These are phyloP conservation scores for Didymella arachidicola DNA, from an alignment of 2,329 filamentous ascomycete species.

Conservation along the genomic window DNA sequence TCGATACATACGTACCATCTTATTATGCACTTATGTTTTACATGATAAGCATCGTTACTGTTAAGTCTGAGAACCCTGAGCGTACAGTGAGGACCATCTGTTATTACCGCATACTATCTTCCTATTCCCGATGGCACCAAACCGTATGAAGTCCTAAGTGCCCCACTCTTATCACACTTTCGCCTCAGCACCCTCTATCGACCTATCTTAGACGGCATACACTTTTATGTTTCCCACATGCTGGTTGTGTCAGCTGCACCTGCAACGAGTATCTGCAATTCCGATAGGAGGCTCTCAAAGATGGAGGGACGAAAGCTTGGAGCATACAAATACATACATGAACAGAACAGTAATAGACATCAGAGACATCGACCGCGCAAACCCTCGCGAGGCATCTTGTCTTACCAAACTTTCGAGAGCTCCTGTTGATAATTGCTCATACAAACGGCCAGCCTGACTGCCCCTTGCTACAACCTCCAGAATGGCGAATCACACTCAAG, in stretches of 20 bases:
- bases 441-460: background rate
- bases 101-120: background rate
- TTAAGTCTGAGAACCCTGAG: background rate
- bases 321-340: background rate
- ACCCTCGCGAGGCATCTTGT: background rate
- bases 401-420: background rate
- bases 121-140: background rate
- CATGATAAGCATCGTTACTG: background rate
- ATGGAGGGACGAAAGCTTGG: background rate
- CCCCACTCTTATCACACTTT: constrained; percentile 10
- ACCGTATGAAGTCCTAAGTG: background rate
- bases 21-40: background rate
- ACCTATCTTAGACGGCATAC: background rate
- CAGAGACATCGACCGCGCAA: background rate
- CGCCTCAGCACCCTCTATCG: background rate
- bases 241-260: background rate
- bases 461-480: background rate
- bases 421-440: background rate
- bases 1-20: background rate
- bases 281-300: background rate
- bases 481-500: background rate
- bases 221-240: background rate
- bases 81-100: background rate
- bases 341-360: background rate
- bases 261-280: background rate